Conservation (phyloP, 352 stramenopile genomes). For the Phytophthora melonis region DNA sequence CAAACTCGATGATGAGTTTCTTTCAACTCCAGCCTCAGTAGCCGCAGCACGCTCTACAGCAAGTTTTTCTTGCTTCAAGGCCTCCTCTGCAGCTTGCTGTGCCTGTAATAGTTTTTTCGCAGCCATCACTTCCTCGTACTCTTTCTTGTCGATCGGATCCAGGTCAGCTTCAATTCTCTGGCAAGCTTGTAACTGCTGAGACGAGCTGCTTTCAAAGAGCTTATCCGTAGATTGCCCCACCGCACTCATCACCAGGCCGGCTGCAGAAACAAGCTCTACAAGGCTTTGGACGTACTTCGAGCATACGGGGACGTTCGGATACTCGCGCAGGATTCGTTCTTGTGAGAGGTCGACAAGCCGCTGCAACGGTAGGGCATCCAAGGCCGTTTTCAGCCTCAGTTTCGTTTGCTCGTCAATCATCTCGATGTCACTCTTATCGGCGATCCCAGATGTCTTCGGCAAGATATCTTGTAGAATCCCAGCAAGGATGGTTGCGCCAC, state of each 20-base stretch:
- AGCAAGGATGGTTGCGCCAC: slow-evolving; percentile 77
- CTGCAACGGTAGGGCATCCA: slow-evolving; percentile 69
- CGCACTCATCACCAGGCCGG: slow-evolving; percentile 64
- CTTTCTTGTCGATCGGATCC: slow-evolving; percentile 67
- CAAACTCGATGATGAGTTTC: slow-evolving; percentile 35
- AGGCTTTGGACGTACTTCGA: slow-evolving; percentile 90
- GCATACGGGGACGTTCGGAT: slow-evolving; percentile 76
- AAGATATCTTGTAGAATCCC: slow-evolving; percentile 85
- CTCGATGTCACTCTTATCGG: slow-evolving; percentile 18
- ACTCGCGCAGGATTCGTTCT: slow-evolving; percentile 82
- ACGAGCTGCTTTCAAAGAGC: slow-evolving; percentile 59
- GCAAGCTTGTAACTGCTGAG: slow-evolving; percentile 56
- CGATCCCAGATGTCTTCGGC: slow-evolving; percentile 41
- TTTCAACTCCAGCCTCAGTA: slow-evolving; percentile 32
- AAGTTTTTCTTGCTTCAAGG: slow-evolving; percentile 50
- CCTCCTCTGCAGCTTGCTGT: slow-evolving; percentile 61
- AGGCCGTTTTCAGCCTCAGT: slow-evolving; percentile 41
- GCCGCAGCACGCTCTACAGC: slow-evolving; percentile 51
- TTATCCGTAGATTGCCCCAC: slow-evolving; percentile 58
- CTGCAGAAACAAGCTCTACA: slow-evolving; percentile 81
- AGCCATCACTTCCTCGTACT: slow-evolving; percentile 70
- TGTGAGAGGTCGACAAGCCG: slow-evolving; percentile 78
- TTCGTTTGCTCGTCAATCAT: slow-evolving; percentile 42
- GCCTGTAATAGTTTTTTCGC: slow-evolving; percentile 54
- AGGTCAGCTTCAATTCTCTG: slow-evolving; percentile 73